A percentile compares a stretch with the other conserved stretches of the same genome.
Evolutionary conservation across 345 rosid species (phyloP).

Genomic region (Fremontodendron californicum): DNA sequence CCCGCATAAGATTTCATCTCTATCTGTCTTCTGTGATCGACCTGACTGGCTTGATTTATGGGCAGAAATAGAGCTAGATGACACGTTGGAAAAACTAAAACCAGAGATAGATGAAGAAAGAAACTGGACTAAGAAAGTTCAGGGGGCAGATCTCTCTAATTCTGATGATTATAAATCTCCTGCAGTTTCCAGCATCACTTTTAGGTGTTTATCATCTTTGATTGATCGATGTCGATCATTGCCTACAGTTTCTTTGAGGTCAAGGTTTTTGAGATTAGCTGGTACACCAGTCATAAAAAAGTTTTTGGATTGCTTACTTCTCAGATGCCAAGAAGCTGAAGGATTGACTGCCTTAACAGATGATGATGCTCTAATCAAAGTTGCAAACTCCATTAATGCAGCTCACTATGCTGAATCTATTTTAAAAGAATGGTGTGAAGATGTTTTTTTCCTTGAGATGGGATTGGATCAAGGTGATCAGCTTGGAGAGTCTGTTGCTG

Average conservation of each 20-base stretch:
- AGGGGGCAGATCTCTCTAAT: conserved; percentile 52
- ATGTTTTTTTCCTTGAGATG: conserved; percentile 80
- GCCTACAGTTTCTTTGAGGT: conserved; percentile 52
- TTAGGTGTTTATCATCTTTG: conserved; percentile 51
- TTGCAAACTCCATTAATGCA: conserved; percentile 66
- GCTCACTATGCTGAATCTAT: conserved; percentile 60
- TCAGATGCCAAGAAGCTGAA: conserved; percentile 93
- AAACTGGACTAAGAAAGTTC: conserved; percentile 68
- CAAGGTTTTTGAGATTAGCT: conserved; percentile 68
- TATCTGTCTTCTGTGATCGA: conserved; percentile 80
- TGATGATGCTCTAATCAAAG: conserved; percentile 73
- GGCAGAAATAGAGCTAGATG: conserved; percentile 80
- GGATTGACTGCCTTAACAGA: conserved; percentile 88
- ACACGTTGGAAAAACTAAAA: conserved; percentile 57
- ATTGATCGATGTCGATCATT: conserved; percentile 69
- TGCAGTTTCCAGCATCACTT: conserved; percentile 46
- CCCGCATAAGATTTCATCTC: conserved; percentile 65
- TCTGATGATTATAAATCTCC: conserved; percentile 69
- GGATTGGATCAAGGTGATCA: conserved; percentile 40
- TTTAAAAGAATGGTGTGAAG: conserved; percentile 81
- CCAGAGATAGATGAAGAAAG: conserved; percentile 53
- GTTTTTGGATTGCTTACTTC: conserved; percentile 62
- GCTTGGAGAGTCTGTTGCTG: conserved; percentile 26
- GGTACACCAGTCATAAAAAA: conserved; percentile 54
- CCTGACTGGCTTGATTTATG: conserved; percentile 91